Conservation (phyloP, 768 basidiomycete species). For the Auricularia sp. region DNA sequence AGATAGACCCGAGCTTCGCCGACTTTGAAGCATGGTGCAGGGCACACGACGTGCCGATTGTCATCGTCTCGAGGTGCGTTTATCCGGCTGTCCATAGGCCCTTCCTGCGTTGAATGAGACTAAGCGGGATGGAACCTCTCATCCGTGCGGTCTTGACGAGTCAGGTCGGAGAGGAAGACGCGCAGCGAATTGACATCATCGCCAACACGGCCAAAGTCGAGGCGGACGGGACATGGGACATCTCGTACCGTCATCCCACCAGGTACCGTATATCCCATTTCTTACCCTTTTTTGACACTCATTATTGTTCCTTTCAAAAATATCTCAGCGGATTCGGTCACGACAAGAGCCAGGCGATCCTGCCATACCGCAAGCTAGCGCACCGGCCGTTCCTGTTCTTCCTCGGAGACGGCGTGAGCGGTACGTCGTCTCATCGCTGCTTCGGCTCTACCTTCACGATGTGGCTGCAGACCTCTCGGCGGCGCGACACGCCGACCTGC, state of each 20-base stretch:
- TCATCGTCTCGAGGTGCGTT: slow-evolving; percentile 79
- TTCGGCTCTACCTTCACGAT: neutral
- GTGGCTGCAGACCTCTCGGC: slow-evolving; percentile 69
- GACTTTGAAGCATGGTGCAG: slow-evolving; percentile 82
- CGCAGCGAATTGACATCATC: slow-evolving; percentile 71
- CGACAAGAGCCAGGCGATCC: slow-evolving; percentile 91
- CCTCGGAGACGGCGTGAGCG: slow-evolving; percentile 96
- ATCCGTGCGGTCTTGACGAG: slow-evolving; percentile 86
- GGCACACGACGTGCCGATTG: slow-evolving; percentile 67
- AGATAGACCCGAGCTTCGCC: slow-evolving; percentile 81
- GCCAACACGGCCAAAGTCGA: slow-evolving; percentile 77
- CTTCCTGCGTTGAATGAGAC: neutral
- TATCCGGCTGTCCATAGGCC: slow-evolving; percentile 7
- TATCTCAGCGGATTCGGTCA: slow-evolving; percentile 70
- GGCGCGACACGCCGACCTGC: slow-evolving; percentile 79
- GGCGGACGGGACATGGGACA: slow-evolving; percentile 62
- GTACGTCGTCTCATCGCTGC: slow-evolving; percentile 32
- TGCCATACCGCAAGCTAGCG: slow-evolving; percentile 70
- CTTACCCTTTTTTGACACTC: neutral
- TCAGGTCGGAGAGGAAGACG: slow-evolving; percentile 62
- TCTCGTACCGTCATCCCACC: slow-evolving; percentile 81
- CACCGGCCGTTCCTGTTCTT: slow-evolving; percentile 81
- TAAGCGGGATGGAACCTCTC: slow-evolving; percentile 84
- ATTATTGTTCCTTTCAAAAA: neutral
- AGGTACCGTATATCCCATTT: slow-evolving; percentile 15